Evolutionary conservation across 1,139 yeast species (phyloP).

Genomic region (Ogataea hybrid): DNA sequence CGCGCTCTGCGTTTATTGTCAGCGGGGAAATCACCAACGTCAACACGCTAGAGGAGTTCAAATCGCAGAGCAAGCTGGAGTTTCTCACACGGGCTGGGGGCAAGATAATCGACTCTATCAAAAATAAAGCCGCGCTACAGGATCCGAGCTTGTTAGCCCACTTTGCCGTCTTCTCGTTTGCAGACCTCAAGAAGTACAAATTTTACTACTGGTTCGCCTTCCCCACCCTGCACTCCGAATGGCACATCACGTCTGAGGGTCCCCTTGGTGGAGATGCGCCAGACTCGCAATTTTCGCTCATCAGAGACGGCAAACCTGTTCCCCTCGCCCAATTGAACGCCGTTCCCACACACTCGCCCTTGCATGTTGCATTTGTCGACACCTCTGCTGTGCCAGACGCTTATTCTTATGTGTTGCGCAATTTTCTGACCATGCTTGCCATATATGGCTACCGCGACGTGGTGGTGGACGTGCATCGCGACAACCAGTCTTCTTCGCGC

Average conservation of each 20-base stretch:
- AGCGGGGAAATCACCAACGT: slow-evolving; percentile 48
- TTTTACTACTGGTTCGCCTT: slow-evolving; percentile 89
- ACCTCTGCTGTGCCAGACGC: slow-evolving; percentile 45
- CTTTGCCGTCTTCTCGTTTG: slow-evolving; percentile 67
- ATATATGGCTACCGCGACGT: slow-evolving; percentile 38
- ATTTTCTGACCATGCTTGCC: slow-evolving; percentile 58
- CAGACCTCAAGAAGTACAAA: slow-evolving; percentile 85
- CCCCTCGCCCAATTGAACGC: not conserved
- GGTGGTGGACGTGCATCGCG: slow-evolving; percentile 39
- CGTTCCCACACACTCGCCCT: not conserved
- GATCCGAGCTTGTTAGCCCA: slow-evolving; percentile 42
- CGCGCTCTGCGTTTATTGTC: slow-evolving; percentile 18
- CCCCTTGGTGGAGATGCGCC: slow-evolving; percentile 12
- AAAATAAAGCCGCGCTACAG: slow-evolving; percentile 32
- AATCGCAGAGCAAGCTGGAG: slow-evolving; percentile 56
- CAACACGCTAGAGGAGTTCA: slow-evolving; percentile 86
- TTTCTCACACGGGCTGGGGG: slow-evolving; percentile 49
- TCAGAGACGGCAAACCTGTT: not conserved
- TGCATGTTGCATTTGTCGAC: slow-evolving; percentile 46
- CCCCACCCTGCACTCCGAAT: slow-evolving; percentile 56
- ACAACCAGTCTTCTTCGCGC: slow-evolving; percentile 22
- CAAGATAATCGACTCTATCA: slow-evolving; percentile 31
- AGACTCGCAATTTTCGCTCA: slow-evolving; percentile 4
- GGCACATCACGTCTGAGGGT: slow-evolving; percentile 32
- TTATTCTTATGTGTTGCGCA: slow-evolving; percentile 66